Evolutionary conservation across 345 rosid genomes (phyloP).

Genomic region (Salix suchowensis): DNA sequence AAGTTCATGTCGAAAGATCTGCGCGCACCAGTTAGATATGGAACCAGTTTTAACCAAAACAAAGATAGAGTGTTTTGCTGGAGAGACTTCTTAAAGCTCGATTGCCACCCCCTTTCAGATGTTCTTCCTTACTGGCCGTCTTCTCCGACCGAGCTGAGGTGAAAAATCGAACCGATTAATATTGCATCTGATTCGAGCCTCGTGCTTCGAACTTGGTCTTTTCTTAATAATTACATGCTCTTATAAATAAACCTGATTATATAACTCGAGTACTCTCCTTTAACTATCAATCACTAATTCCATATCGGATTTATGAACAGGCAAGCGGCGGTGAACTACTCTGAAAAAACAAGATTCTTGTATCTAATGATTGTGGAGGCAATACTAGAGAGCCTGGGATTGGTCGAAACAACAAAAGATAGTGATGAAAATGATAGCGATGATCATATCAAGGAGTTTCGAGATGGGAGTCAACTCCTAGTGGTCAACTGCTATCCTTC

Average conservation of each 20-base stretch:
- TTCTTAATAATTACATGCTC: background rate
- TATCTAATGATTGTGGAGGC: constrained; percentile 30
- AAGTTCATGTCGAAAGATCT: constrained; percentile 38
- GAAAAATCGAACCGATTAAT: background rate
- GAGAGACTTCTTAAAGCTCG: constrained; percentile 46
- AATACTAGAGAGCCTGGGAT: constrained; percentile 31
- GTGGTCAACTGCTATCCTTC: constrained; percentile 33
- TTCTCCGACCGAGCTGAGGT: constrained; percentile 33
- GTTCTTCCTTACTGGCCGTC: constrained; percentile 38
- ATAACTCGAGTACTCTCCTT: background rate
- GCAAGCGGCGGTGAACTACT: constrained; percentile 27
- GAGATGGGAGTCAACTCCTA: constrained; percentile 19
- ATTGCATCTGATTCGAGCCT: background rate
- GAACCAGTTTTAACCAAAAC: constrained; percentile 41
- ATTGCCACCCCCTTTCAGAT: constrained; percentile 27
- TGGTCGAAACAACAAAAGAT: background rate
- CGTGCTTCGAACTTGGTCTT: background rate
- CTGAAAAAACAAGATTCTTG: constrained; percentile 20
- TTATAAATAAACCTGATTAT: background rate
- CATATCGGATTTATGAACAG: constrained; percentile 11
- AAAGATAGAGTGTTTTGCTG: constrained; percentile 35
- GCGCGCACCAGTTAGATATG: constrained; percentile 30
- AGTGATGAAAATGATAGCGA: background rate
- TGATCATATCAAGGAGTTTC: constrained; percentile 6
- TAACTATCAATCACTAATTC: background rate